These are phyloP conservation scores for Anaeramoeba ignava DNA, from an alignment of 78 protist genomes.

Conservation along the genomic window DNA sequence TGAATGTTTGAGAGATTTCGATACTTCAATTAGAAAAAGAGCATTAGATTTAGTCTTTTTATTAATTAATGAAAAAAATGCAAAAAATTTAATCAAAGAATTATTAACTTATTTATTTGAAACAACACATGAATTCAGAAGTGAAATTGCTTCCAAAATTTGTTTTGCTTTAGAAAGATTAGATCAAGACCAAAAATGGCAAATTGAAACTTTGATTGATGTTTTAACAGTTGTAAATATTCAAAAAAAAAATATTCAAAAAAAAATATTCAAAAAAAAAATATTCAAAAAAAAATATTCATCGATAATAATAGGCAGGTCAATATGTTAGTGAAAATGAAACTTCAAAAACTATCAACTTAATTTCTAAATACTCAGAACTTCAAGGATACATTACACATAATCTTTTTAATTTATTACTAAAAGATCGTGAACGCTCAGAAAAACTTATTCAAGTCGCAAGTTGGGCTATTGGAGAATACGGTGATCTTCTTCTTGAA, in stretches of 20 bases:
- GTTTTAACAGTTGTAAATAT: conserved; percentile 46
- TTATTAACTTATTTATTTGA: conserved; percentile 54
- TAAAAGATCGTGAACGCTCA: too few relatives aligned
- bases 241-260: too few relatives aligned
- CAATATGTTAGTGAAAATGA: too few relatives aligned
- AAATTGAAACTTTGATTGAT: conserved; percentile 67
- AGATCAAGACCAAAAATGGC: conserved; percentile 82
- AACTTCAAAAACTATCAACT: conserved; percentile 11
- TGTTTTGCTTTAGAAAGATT: conserved; percentile 55
- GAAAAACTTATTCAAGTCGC: conserved; percentile 32
- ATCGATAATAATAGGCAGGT: too few relatives aligned
- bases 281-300: background rate
- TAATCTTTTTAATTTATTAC: too few relatives aligned
- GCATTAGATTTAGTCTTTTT: conserved; percentile 80
- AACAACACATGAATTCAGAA: conserved; percentile 28
- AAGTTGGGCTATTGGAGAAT: conserved; percentile 84
- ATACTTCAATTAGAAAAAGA: conserved; percentile 81
- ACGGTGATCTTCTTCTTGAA: too few relatives aligned
- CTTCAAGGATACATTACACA: too few relatives aligned
- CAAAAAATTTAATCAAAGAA: conserved; percentile 26
- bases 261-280: too few relatives aligned
- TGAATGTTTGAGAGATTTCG: conserved; percentile 92
- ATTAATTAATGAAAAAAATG: conserved; percentile 53
- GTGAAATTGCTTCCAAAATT: conserved; percentile 49
- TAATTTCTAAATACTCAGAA: background rate